Evolutionary conservation across 805 yeast genomes (phyloP).

Genomic region (Naumovozyma baii): DNA sequence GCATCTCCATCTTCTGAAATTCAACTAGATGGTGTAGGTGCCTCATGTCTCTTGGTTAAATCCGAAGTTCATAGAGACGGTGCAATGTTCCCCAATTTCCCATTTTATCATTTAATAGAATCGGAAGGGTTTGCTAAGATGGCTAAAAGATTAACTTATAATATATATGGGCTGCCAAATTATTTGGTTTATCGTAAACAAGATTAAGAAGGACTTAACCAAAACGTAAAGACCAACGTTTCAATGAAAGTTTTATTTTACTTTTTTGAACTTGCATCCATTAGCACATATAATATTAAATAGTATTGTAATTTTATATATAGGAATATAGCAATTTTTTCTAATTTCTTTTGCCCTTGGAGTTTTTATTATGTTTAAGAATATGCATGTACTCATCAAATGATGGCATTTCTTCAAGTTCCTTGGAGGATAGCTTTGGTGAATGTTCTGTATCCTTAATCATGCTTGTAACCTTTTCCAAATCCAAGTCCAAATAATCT

Average conservation of each 20-base stretch:
- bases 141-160: conserved; percentile 86
- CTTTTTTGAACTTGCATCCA: no score
- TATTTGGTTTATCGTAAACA: conserved; percentile 53
- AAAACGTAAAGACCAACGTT: no score
- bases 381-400: conserved; percentile 11
- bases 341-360: no score
- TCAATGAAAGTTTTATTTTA: no score
- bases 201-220: no score
- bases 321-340: no score
- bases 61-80: conserved; percentile 97
- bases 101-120: conserved; percentile 88
- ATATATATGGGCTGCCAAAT: conserved; percentile 82
- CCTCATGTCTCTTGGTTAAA: conserved; percentile 83
- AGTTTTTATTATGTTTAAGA: not conserved
- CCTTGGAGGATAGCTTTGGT: conserved; percentile 20
- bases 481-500: conserved; percentile 37
- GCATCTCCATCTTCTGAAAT: conserved; percentile 58
- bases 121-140: conserved; percentile 92
- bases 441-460: conserved; percentile 43
- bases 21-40: conserved; percentile 90
- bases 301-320: not conserved
- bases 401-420: not conserved
- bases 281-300: not conserved
- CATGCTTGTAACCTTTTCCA: conserved; percentile 40
- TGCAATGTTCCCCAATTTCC: conserved; percentile 96